These are phyloP conservation scores for Effrenium voratum DNA, from an alignment of 73 alveolate genomes.

Conservation along the genomic window DNA sequence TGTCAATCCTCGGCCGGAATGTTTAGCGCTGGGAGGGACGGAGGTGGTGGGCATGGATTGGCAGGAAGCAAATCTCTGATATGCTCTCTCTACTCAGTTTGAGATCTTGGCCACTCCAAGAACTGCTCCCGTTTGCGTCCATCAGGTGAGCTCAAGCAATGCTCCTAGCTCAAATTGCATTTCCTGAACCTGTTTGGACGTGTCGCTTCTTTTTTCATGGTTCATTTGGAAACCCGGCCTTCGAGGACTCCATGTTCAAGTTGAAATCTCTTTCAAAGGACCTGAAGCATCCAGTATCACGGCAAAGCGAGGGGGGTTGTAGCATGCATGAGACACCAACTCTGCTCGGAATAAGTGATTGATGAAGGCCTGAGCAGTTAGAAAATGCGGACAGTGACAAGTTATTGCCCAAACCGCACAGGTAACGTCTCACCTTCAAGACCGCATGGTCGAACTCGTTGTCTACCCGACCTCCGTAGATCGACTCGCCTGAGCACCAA, in stretches of 20 bases:
- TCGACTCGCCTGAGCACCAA: slow-evolving; percentile 95
- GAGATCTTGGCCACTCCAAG: slow-evolving; percentile 54
- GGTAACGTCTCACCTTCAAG: slow-evolving; percentile 54
- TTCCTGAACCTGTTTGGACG: too few relatives aligned
- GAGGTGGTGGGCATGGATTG: too few relatives aligned
- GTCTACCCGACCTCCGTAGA: slow-evolving; percentile 99
- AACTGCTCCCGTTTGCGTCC: slow-evolving; percentile 94
- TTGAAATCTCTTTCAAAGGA: slow-evolving; percentile 79
- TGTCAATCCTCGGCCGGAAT: slow-evolving; percentile 38
- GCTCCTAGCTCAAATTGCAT: too few relatives aligned
- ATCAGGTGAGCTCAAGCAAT: slow-evolving; percentile 54
- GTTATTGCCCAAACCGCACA: background rate
- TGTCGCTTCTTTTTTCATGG: too few relatives aligned
- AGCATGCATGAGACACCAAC: background rate
- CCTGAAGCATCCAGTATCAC: background rate
- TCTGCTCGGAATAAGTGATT: slow-evolving; percentile 95
- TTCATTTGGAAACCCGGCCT: background rate
- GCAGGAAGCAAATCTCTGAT: too few relatives aligned
- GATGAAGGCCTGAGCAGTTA: slow-evolving; percentile 94
- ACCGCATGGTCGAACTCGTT: slow-evolving; percentile 99
- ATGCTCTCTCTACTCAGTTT: too few relatives aligned
- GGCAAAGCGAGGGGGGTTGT: background rate
- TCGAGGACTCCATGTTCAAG: slow-evolving; percentile 79
- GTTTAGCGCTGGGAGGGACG: too few relatives aligned
- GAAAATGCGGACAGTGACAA: slow-evolving; percentile 90